Percentiles rank a stretch among this genome's conserved stretches.
phyloP scores from a whole-genome alignment of 2,329 filamentous ascomycete genomes.

The Amauroascus verrucosus region DNA sequence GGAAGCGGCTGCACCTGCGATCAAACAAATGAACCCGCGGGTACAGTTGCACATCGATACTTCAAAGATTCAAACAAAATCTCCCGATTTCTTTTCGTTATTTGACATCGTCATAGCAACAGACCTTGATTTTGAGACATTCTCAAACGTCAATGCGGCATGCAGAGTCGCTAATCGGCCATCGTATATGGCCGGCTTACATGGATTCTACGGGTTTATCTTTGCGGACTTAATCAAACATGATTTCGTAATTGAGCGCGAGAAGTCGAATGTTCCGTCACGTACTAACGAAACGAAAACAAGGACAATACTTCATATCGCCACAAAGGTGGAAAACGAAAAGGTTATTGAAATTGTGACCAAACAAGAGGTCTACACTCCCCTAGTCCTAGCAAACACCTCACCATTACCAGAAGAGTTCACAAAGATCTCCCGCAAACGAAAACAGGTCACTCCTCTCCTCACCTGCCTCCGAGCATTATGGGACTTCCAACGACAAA shows the following conservation, averaged over 20 bases:
- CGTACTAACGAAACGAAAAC: constrained; percentile 63
- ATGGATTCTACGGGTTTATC: constrained; percentile 89
- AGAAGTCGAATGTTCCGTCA: constrained; percentile 61
- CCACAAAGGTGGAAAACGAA: constrained; percentile 57
- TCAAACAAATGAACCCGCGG: constrained; percentile 80
- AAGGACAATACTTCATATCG: constrained; percentile 60
- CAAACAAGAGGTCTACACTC: constrained; percentile 83
- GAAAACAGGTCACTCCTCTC: constrained; percentile 66
- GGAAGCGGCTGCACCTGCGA: constrained; percentile 62
- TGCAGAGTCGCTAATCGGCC: constrained; percentile 66
- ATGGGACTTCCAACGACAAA: constrained; percentile 68
- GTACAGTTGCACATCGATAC: constrained; percentile 66
- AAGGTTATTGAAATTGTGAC: constrained; percentile 77
- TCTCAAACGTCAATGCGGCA: constrained; percentile 73
- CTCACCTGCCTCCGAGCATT: constrained; percentile 79
- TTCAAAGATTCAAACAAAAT: constrained; percentile 55
- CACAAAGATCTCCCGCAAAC: constrained; percentile 57
- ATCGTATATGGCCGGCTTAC: constrained; percentile 79
- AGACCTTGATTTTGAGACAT: constrained; percentile 64
- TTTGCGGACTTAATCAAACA: constrained; percentile 89
- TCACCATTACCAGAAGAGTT: constrained; percentile 63
- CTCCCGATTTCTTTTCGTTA: constrained; percentile 60
- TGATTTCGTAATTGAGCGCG: constrained; percentile 77
- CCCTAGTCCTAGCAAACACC: constrained; percentile 73
- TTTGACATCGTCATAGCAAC: constrained; percentile 88